phyloP scores from a whole-genome alignment of 1,284 basidiomycete genomes.

The Sparassis latifolia region DNA sequence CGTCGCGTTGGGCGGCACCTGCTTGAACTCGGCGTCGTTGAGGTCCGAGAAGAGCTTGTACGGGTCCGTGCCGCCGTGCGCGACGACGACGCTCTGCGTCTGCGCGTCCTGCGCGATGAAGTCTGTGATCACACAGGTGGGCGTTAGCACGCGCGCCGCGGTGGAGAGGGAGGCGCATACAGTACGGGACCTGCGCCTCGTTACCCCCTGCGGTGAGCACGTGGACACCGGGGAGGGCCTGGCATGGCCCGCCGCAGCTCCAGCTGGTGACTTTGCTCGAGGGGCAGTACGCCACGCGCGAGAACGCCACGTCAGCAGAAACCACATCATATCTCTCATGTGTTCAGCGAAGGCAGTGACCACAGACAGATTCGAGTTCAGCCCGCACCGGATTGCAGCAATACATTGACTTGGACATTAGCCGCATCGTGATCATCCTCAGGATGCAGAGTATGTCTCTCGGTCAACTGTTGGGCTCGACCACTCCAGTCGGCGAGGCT shows the following conservation, averaged over 20 bases:
- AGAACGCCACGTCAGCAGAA: conserved; percentile 16
- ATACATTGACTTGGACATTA: too few species aligned
- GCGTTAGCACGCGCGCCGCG: conserved; percentile 10
- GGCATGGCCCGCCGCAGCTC: conserved; percentile 31
- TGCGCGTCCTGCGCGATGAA: conserved; percentile 36
- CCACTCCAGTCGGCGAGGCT: too few species aligned
- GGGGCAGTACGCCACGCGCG: conserved; percentile 36
- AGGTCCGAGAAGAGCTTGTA: conserved; percentile 34
- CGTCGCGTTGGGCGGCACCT: conserved; percentile 30
- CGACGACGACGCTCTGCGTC: conserved; percentile 36
- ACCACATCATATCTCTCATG: too few species aligned
- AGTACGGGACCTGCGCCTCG: conserved; percentile 38
- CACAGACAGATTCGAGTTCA: too few species aligned
- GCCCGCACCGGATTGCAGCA: too few species aligned
- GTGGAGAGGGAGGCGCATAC: conserved; percentile 6
- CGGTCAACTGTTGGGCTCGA: too few species aligned
- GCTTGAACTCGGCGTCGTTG: conserved; percentile 34
- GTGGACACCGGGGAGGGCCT: conserved; percentile 42
- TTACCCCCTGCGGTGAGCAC: conserved; percentile 56
- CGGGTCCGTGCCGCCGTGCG: conserved; percentile 41
- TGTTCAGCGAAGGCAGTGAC: too few species aligned
- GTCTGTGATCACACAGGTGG: conserved; percentile 11
- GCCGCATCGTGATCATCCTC: too few species aligned
- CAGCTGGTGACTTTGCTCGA: conserved; percentile 25
- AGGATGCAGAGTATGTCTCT: too few species aligned